These are phyloP conservation scores for Chaetomium olivaceum DNA, from an alignment of 2,329 filamentous ascomycete genomes.

Conservation along the genomic window DNA sequence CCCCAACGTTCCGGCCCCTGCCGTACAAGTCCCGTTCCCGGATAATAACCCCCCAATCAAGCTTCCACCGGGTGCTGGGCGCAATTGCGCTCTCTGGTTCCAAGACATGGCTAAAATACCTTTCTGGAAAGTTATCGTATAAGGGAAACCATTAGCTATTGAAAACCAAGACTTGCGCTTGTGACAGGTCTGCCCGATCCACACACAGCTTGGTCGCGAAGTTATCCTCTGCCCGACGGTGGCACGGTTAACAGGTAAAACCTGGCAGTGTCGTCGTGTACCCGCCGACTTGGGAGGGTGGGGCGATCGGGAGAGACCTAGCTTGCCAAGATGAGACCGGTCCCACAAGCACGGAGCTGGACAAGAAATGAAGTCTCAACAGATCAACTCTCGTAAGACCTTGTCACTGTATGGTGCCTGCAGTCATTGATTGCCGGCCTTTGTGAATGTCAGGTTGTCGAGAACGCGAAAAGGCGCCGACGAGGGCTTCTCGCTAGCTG, in stretches of 20 bases:
- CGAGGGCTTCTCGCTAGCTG: background rate
- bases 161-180: background rate
- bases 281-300: background rate
- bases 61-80: background rate
- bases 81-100: background rate
- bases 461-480: background rate
- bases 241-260: background rate
- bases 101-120: background rate
- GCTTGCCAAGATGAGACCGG: background rate
- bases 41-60: background rate
- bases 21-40: background rate
- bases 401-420: background rate
- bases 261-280: background rate
- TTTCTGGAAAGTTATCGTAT: background rate
- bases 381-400: background rate
- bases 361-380: constrained; percentile 13
- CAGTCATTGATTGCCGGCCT: background rate
- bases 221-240: background rate
- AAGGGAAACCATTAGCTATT: background rate
- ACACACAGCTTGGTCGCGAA: background rate
- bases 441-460: background rate
- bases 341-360: constrained; percentile 4
- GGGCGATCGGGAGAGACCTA: background rate
- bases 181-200: background rate
- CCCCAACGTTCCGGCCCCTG: background rate